Conservation (phyloP, 805 yeast species). For the Lipomyces kockii region DNA sequence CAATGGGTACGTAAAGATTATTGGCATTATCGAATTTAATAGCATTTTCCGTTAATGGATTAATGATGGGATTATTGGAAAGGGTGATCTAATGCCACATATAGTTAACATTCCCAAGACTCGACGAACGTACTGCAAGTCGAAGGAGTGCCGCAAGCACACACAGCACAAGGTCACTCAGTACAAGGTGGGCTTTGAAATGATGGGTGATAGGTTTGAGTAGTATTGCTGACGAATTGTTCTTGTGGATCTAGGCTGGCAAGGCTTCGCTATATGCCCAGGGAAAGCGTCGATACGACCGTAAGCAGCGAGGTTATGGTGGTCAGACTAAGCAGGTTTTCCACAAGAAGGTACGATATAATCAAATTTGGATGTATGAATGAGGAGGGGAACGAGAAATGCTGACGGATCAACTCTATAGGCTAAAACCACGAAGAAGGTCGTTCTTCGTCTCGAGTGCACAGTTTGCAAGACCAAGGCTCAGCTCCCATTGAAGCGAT, state of each 20-base stretch:
- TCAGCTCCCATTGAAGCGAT: conserved; percentile 97
- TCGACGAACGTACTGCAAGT: conserved; percentile 99
- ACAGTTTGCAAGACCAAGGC: conserved; percentile 98
- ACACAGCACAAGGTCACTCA: conserved; percentile 99
- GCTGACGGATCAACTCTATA: conserved; percentile 12
- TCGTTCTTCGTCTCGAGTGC: conserved; percentile 99
- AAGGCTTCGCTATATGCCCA: conserved; percentile 99
- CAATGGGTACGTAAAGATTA: background rate
- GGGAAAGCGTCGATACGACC: conserved; percentile 99
- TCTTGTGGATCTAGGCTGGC: conserved; percentile 67
- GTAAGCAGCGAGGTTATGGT: conserved; percentile 99
- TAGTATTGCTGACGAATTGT: background rate
- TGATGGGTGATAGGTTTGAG: background rate
- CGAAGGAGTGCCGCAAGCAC: conserved; percentile 98
- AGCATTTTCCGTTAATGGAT: background rate
- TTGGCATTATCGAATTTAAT: background rate
- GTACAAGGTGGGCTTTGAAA: conserved; percentile 63
- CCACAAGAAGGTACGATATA: conserved; percentile 80
- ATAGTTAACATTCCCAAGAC: conserved; percentile 99
- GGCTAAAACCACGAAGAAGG: conserved; percentile 99
- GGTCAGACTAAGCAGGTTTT: conserved; percentile 99
- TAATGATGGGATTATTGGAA: background rate
- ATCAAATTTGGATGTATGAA: too few relatives aligned
- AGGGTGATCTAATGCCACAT: background rate
- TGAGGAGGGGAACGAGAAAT: background rate